A percentile compares a stretch with the other conserved stretches of the same genome.
Conservation (phyloP, 2,329 filamentous ascomycete genomes). For the Aspergillus eucalypticola region DNA sequence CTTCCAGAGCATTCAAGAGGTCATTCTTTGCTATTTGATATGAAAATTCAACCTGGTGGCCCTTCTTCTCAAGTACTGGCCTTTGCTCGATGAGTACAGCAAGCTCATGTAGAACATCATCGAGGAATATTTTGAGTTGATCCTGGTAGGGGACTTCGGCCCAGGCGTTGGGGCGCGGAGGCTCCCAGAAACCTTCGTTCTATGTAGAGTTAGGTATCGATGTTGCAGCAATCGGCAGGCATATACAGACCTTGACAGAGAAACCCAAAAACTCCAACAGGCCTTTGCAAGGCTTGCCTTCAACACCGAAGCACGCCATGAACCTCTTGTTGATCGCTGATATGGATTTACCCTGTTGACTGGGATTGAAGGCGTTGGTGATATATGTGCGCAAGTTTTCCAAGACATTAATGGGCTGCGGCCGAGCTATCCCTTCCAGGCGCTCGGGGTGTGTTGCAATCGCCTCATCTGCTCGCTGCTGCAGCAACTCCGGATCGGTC, state of each 20-base stretch:
- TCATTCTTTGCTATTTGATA: conserved; percentile 40
- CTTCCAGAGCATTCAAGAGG: conserved; percentile 41
- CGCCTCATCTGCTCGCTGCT: conserved; percentile 55
- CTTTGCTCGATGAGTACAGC: conserved; percentile 52
- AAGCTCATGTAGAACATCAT: conserved; percentile 63
- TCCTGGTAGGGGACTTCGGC: conserved; percentile 43
- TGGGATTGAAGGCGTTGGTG: conserved; percentile 56
- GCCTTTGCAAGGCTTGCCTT: conserved; percentile 54
- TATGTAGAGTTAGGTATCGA: conserved; percentile 17
- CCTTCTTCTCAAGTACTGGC: conserved; percentile 42
- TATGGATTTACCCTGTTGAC: conserved; percentile 55
- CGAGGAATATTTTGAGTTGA: conserved; percentile 51
- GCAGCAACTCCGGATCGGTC: conserved; percentile 55
- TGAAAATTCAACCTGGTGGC: conserved; percentile 31
- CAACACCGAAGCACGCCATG: conserved; percentile 61
- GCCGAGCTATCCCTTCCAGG: conserved; percentile 53
- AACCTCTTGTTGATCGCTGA: conserved; percentile 65
- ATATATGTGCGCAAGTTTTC: conserved; percentile 62
- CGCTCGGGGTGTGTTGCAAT: conserved; percentile 55
- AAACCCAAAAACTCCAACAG: conserved; percentile 63
- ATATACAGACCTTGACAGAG: conserved; percentile 43
- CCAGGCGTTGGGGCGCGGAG: conserved; percentile 39
- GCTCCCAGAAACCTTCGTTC: conserved; percentile 46
- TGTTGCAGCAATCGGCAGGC: background rate
- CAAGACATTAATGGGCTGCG: conserved; percentile 57